Conservation (phyloP, 2,329 filamentous ascomycete genomes). For the Aquanectria penicillioides region DNA sequence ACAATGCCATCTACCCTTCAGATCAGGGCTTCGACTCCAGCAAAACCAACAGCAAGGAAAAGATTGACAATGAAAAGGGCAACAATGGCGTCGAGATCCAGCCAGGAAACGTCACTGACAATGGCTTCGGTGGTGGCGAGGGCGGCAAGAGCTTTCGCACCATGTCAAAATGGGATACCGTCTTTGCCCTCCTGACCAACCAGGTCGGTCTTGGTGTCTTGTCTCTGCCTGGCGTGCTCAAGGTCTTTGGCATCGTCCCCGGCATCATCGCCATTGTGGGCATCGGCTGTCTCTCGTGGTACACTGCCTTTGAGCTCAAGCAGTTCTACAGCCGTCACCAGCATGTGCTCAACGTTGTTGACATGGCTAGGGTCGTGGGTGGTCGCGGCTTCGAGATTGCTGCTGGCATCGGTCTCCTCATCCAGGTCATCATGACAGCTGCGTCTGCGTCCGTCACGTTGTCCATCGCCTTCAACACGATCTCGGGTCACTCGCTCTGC, state of each 20-base stretch:
- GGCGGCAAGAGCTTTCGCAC: conserved; percentile 47
- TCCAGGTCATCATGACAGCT: conserved; percentile 79
- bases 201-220: conserved; percentile 59
- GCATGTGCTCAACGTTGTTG: conserved; percentile 75
- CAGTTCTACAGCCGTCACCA: conserved; percentile 76
- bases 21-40: conserved; percentile 39
- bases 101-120: conserved; percentile 34
- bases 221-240: conserved; percentile 78
- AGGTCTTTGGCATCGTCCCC: conserved; percentile 73
- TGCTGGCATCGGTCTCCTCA: conserved; percentile 68
- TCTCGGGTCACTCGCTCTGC: conserved; percentile 69
- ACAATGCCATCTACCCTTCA: conserved; percentile 39
- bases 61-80: conserved; percentile 30
- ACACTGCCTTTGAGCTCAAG: conserved; percentile 60
- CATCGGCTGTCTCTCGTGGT: conserved; percentile 72
- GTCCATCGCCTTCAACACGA: conserved; percentile 75
- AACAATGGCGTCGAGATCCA: conserved; percentile 26
- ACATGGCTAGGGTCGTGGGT: conserved; percentile 69
- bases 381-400: conserved; percentile 40
- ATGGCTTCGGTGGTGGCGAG: conserved; percentile 42
- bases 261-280: conserved; percentile 76
- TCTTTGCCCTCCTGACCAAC: conserved; percentile 47
- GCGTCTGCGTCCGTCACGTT: conserved; percentile 74
- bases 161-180: conserved; percentile 47
- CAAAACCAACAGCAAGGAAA: conserved; percentile 41